Conservation (phyloP, 75 land plant genomes). For the Adiantum capillusveneris region DNA sequence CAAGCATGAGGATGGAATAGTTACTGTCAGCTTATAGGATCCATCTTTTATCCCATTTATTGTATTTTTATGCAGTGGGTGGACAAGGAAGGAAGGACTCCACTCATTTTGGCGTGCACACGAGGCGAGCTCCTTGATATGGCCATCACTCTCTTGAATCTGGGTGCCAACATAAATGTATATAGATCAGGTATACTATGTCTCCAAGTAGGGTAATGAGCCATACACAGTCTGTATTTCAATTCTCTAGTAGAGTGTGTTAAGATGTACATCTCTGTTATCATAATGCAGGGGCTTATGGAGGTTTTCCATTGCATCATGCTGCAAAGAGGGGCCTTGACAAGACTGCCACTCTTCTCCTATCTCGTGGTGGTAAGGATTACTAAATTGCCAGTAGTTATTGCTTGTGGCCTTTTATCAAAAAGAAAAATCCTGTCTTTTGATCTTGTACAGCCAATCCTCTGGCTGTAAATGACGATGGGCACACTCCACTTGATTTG, state of each 20-base stretch:
- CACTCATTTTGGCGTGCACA: constrained; percentile 77
- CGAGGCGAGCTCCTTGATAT: constrained; percentile 50
- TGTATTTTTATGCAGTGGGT: constrained; percentile 49
- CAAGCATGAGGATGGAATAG: too few relatives aligned
- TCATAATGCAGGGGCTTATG: constrained; percentile 49
- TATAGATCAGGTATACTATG: constrained; percentile 65
- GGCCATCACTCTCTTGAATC: constrained; percentile 56
- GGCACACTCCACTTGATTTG: constrained; percentile 75
- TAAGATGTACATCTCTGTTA: too few relatives aligned
- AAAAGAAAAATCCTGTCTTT: too few relatives aligned
- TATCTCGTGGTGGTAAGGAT: constrained; percentile 76
- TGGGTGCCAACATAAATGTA: constrained; percentile 86
- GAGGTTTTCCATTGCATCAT: constrained; percentile 92
- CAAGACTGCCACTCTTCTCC: constrained; percentile 63
- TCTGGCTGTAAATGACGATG: constrained; percentile 67
- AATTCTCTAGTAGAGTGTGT: too few relatives aligned
- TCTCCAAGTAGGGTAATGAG: background rate
- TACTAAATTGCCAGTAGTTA: too few relatives aligned
- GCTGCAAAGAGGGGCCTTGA: constrained; percentile 88
- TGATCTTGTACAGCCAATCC: constrained; percentile 67
- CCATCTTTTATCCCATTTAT: too few relatives aligned
- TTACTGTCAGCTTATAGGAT: too few relatives aligned
- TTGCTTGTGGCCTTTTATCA: too few relatives aligned
- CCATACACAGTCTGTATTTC: background rate
- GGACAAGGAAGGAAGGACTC: constrained; percentile 90